Conservation (phyloP, 257 asterid species). For the Solanum arcanum region DNA sequence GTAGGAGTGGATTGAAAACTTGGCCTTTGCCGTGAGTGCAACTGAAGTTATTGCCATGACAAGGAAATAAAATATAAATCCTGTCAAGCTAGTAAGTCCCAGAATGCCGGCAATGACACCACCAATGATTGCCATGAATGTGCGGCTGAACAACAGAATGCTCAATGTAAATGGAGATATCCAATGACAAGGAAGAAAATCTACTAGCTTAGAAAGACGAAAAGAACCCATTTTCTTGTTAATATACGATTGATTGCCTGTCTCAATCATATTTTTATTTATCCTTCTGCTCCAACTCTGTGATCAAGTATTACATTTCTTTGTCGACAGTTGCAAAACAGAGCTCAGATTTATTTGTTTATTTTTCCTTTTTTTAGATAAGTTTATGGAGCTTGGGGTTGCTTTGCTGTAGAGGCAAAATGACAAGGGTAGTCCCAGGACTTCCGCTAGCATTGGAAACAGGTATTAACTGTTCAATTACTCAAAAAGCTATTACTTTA, state of each 20-base stretch:
- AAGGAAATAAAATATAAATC: slow-evolving; percentile 68
- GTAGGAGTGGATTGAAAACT: slow-evolving; percentile 58
- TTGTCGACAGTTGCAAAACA: background rate
- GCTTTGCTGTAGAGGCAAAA: background rate
- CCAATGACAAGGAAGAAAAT: background rate
- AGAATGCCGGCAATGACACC: slow-evolving; percentile 80
- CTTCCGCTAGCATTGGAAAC: background rate
- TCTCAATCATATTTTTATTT: background rate
- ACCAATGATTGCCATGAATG: slow-evolving; percentile 90
- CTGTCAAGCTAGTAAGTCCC: slow-evolving; percentile 69
- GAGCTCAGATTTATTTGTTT: background rate
- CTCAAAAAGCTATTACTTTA: background rate
- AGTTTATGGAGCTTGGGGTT: background rate
- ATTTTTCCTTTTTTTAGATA: background rate
- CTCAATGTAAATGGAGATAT: background rate
- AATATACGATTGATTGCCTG: background rate
- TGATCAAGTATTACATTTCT: background rate
- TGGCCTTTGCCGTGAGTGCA: slow-evolving; percentile 86
- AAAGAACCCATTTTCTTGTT: background rate
- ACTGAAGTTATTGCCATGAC: slow-evolving; percentile 79
- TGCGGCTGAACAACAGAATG: slow-evolving; percentile 49
- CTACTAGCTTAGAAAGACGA: background rate
- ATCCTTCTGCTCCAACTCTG: background rate
- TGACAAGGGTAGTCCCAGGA: background rate
- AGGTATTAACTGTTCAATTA: background rate